Conservation (phyloP, 345 rosid species). For the Populus euphratica region DNA sequence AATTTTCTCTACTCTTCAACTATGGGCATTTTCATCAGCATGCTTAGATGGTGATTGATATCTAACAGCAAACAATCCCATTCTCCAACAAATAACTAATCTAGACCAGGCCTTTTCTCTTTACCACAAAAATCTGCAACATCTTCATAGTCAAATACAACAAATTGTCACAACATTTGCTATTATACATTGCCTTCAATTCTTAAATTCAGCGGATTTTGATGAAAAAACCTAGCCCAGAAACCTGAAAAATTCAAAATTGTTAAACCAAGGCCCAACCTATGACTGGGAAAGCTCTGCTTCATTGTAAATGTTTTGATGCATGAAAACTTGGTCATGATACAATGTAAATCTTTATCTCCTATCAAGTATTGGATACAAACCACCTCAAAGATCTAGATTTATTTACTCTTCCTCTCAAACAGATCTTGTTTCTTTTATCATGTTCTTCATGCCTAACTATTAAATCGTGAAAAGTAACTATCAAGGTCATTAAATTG, state of each 20-base stretch:
- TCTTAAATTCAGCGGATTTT: neutral
- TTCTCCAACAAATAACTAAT: neutral
- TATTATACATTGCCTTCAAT: neutral
- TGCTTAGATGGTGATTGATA: neutral
- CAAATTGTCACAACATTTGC: neutral
- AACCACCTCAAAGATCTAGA: neutral
- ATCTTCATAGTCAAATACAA: neutral
- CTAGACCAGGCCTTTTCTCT: neutral
- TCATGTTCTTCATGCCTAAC: neutral
- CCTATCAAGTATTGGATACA: neutral
- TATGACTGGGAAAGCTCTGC: neutral
- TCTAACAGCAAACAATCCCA: neutral
- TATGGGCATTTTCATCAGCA: neutral
- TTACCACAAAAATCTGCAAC: neutral
- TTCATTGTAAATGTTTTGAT: neutral
- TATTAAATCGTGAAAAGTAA: neutral
- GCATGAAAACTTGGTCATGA: neutral
- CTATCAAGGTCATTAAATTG: neutral
- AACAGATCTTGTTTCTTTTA: neutral
- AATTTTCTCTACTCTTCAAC: neutral
- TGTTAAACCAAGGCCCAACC: neutral
- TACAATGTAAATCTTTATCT: neutral
- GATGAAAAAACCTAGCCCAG: neutral
- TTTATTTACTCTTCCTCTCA: neutral
- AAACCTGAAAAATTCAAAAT: too few species aligned